phyloP scores from a whole-genome alignment of 2,329 filamentous ascomycete species.

The Diaporthe vaccinii region DNA sequence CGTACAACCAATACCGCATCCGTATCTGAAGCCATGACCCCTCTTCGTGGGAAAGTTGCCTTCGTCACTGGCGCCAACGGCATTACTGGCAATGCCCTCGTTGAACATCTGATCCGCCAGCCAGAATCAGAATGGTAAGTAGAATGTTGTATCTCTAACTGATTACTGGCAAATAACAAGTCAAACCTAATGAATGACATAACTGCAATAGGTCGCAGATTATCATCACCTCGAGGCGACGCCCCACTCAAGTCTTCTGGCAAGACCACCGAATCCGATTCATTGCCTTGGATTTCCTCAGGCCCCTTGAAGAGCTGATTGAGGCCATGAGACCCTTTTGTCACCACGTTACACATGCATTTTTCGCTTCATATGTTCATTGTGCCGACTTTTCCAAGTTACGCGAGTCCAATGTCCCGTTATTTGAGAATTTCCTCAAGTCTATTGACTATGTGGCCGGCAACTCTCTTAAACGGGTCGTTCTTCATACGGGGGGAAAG shows the following conservation, averaged over 20 bases:
- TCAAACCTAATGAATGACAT: neutral
- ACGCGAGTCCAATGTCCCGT: constrained; percentile 32
- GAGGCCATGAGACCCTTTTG: constrained; percentile 32
- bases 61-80: constrained; percentile 49
- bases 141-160: neutral
- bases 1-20: neutral
- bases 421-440: constrained; percentile 40
- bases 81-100: constrained; percentile 51
- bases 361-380: constrained; percentile 41
- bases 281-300: constrained; percentile 39
- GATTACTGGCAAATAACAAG: neutral
- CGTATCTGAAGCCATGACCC: neutral
- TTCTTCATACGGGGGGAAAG: constrained; percentile 40
- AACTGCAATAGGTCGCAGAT: constrained; percentile 35
- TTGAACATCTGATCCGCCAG: constrained; percentile 49
- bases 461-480: constrained; percentile 32
- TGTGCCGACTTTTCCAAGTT: constrained; percentile 37
- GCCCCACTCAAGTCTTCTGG: constrained; percentile 27
- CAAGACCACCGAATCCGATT: constrained; percentile 39
- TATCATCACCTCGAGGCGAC: constrained; percentile 35
- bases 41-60: constrained; percentile 13
- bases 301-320: constrained; percentile 37
- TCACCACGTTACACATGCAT: constrained; percentile 37
- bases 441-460: constrained; percentile 26
- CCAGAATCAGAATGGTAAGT: constrained; percentile 37